Evolutionary conservation across 164 flowering plant species (phyloP), one percentile per base, ranked within the genome.

Genomic region (Cinnamomum micranthum): DNA sequence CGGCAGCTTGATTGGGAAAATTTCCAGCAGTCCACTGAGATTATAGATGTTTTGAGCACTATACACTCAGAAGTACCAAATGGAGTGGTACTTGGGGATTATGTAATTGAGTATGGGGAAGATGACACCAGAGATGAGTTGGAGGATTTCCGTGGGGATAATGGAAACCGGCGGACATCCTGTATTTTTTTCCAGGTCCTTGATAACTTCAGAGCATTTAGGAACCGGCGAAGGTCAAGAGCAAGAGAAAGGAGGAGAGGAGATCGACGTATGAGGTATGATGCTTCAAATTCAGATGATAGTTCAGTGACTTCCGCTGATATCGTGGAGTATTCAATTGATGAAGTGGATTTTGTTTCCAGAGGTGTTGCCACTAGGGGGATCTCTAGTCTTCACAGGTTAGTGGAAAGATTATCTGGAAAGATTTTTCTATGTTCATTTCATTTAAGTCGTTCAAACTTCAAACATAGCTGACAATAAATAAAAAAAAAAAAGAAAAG

Each of bases 81-180:
- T 52, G 97, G 97, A 0, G 99, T 93, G 68, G 97, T 95, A 76
- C 74, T 95, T 64, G 99, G 99, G n/a, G 99, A 95, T 77, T 95
- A 95, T 82, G 94, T 95, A 71, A 95, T 95, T 75, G 99, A 95
- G 78, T 91, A 93, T 85, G 97, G 97, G 52, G 95, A 90, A 62
- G 88, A 89, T 76, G 93, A 88, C 10, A 84, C 87, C 14, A 92
- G 85, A 64, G 94, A 91, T 83, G 99, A 92, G 76, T 89, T 82
- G 82, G 99, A 92, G 72, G 92, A 92, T 77, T 90, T 89, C 74
- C 94, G 86, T 65, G 91, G 93, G 22, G 90, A 83, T 75, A 90
- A 88, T 22, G 92, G 98, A 3, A 92, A 90, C 68, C 90, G 97
- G 98, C 92, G 99, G 97, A 93, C 91, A 20, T 93, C 98, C 1